A percentile compares a stretch with the other conserved stretches of the same genome.
These are phyloP conservation scores for Bifiguratus adelaidae DNA, from an alignment of 192 early-diverging fungal genomes.

Conservation along the genomic window DNA sequence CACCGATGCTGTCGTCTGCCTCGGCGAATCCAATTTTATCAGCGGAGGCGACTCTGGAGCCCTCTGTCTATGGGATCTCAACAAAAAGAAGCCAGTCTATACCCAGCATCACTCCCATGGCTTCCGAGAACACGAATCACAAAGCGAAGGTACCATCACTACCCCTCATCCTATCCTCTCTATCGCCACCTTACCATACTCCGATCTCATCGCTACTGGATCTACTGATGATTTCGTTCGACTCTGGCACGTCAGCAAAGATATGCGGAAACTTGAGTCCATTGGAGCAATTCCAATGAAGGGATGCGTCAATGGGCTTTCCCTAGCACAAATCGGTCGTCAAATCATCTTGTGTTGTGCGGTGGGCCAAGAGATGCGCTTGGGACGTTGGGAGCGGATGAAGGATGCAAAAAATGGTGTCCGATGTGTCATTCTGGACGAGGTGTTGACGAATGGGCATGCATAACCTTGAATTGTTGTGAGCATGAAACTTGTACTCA, in stretches of 20 bases:
- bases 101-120: constrained; percentile 72
- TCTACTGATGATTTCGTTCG: constrained; percentile 82
- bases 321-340: constrained; percentile 17
- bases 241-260: constrained; percentile 73
- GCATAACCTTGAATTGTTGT: too few relatives aligned
- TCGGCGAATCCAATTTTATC: constrained; percentile 91
- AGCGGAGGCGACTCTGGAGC: constrained; percentile 82
- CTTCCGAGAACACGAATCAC: constrained; percentile 26
- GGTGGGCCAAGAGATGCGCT: constrained; percentile 79
- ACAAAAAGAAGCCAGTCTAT: constrained; percentile 88
- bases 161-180: constrained; percentile 80
- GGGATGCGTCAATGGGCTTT: constrained; percentile 48
- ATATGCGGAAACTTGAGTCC: constrained; percentile 49
- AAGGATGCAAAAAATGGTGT: constrained; percentile 70
- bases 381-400: constrained; percentile 82
- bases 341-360: constrained; percentile 51
- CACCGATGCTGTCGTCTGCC: constrained; percentile 78
- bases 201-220: constrained; percentile 85
- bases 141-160: constrained; percentile 33
- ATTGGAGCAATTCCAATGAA: constrained; percentile 53
- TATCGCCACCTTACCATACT: constrained; percentile 69
- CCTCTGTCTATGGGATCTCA: constrained; percentile 87
- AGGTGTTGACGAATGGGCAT: too few relatives aligned
- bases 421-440: too few relatives aligned
- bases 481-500: too few relatives aligned